Evolutionary conservation across 331 rosid species (phyloP).

Genomic region (Pyracantha coccinea): DNA sequence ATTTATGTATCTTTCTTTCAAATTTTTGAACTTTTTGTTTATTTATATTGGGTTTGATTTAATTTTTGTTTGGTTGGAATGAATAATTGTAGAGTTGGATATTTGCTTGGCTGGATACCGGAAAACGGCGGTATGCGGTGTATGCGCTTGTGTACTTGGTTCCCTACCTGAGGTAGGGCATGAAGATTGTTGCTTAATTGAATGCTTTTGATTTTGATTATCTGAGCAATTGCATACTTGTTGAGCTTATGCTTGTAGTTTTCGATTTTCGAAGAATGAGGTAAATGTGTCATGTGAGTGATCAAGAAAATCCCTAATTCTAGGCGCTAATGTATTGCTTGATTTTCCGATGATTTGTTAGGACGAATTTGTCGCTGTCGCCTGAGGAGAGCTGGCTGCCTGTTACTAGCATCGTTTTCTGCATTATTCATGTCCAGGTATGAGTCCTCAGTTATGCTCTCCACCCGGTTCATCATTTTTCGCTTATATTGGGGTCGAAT

Average conservation of each 20-base stretch:
- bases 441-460: background rate
- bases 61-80: background rate
- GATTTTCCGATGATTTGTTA: conserved; percentile 18
- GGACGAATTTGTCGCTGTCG: conserved; percentile 71
- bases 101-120: conserved; percentile 86
- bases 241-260: background rate
- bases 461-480: background rate
- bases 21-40: background rate
- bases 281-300: background rate
- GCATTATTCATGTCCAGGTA: conserved; percentile 91
- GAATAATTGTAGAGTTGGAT: conserved; percentile 67
- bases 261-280: background rate
- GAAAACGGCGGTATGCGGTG: conserved; percentile 65
- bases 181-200: background rate
- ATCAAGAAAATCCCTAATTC: background rate
- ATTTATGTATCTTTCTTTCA: background rate
- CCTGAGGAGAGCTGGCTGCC: conserved; percentile 97
- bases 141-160: conserved; percentile 72
- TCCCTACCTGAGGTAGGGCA: conserved; percentile 67
- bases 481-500: no score
- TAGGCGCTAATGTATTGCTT: background rate
- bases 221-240: no score
- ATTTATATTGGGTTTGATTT: background rate
- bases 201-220: background rate
- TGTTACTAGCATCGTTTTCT: conserved; percentile 69